A percentile compares a stretch with the other conserved stretches of the same genome.
Evolutionary conservation across 345 rosid species (phyloP).

Genomic region (Excoecaria cochinchinensis): DNA sequence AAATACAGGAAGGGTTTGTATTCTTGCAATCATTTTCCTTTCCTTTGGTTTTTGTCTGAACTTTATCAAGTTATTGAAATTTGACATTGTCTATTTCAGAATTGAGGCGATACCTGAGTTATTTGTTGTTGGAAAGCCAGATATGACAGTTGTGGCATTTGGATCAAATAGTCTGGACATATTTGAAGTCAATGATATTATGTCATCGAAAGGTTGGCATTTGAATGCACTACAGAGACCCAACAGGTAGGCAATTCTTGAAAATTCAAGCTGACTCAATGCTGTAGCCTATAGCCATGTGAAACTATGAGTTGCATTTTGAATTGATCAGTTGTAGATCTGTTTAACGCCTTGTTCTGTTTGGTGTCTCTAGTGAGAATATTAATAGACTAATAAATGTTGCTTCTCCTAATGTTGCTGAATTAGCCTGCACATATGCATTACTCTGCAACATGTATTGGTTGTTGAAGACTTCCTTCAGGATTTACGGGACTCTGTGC

Average conservation of each 20-base stretch:
- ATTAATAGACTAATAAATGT: neutral
- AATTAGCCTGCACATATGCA: constrained; percentile 80
- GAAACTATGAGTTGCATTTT: constrained; percentile 7
- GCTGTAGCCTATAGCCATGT: neutral
- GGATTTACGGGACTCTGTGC: constrained; percentile 70
- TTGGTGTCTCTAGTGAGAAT: neutral
- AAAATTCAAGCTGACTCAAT: neutral
- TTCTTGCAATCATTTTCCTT: constrained; percentile 1
- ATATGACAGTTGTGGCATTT: constrained; percentile 85
- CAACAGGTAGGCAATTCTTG: constrained; percentile 51
- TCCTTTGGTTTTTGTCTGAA: neutral
- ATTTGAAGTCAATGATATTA: constrained; percentile 85
- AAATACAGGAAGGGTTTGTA: constrained; percentile 62
- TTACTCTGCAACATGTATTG: constrained; percentile 84
- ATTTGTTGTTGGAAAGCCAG: constrained; percentile 78
- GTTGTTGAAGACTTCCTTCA: constrained; percentile 56
- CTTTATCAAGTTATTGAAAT: neutral
- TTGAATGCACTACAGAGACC: constrained; percentile 92
- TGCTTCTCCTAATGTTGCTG: constrained; percentile 16
- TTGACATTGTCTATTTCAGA: constrained; percentile 33
- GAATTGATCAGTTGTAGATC: neutral
- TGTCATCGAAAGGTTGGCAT: constrained; percentile 95
- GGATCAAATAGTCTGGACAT: constrained; percentile 72
- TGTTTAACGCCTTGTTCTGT: neutral
- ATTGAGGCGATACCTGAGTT: constrained; percentile 68